These are phyloP conservation scores for Fusarium sulawesiense DNA, from an alignment of 2,329 filamentous ascomycete genomes.

Conservation along the genomic window DNA sequence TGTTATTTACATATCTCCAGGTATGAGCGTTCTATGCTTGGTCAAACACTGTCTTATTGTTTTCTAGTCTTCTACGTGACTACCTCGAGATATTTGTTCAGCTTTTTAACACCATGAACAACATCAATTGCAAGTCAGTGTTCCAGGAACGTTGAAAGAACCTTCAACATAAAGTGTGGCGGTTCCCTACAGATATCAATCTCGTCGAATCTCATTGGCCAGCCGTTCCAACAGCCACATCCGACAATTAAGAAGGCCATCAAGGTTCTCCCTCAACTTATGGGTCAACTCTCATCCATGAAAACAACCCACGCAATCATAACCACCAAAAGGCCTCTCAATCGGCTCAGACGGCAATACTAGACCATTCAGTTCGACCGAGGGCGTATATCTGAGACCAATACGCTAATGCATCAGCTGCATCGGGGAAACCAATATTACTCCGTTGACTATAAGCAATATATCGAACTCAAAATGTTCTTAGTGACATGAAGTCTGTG, in stretches of 20 bases:
- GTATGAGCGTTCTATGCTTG: background rate
- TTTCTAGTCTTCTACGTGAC: background rate
- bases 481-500: background rate
- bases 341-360: constrained; percentile 43
- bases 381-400: background rate
- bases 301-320: constrained; percentile 21
- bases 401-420: constrained; percentile 8
- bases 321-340: constrained; percentile 14
- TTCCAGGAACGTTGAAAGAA: constrained; percentile 11
- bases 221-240: constrained; percentile 36
- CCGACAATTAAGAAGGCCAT: constrained; percentile 33
- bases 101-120: background rate
- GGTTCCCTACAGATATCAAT: constrained; percentile 1
- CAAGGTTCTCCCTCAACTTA: constrained; percentile 45
- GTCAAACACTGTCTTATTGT: accelerated
- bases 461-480: background rate
- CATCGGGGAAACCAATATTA: background rate
- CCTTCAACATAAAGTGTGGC: constrained; percentile 34
- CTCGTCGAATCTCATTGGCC: constrained; percentile 24
- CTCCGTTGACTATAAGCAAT: background rate
- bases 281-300: constrained; percentile 13
- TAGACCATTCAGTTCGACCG: background rate
- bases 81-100: background rate
- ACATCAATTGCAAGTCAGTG: background rate
- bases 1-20: background rate